Evolutionary conservation across 129 eudicot genomes (phyloP), one percentile per base, ranked within the genome.

Genomic region (Silybum marianum): DNA sequence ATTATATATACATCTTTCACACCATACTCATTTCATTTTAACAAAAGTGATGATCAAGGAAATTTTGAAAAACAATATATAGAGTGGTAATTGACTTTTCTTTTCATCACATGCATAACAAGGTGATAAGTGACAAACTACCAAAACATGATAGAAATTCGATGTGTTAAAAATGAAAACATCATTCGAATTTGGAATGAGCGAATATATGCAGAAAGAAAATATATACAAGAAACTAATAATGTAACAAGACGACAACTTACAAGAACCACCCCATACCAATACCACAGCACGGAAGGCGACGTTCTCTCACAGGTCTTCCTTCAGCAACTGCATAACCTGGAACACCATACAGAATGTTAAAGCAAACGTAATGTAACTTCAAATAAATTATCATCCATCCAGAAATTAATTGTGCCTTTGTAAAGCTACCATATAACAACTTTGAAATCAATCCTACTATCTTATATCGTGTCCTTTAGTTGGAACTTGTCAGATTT

Each of bases 271-370:
- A 95, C 74, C 94, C 91, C 24, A 88, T 30, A 77, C 99, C 99
- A 74, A 89, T 78, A 32, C 99, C 99, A 62, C 99, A 95, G 88
- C 97, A 95, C 80, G 99, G 93, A 86, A 95, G 99, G 23, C 91
- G 97, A 34, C 36, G 82, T 81, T 90, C 88, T 85, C 97, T 87
- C 72, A 86, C 88, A 23, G 99, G 97, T 79, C 86, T 88, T 88
- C 99, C 97, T 85, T 92, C 99, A 75, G 91, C 93, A 73, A 90
- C 94, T 75, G 86, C 94, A 85, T 92, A 95, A 79, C 96, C 99
- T 95, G 82, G 24, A 62, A 80, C 76, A 78, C 34, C 78, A 83
- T 36, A 24, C 40, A 54, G 40, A 26, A 16, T 19, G 72, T 67
- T 70, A 69, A 58, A 51, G 70, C 12, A 75, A 26, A 73, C 36